A percentile compares a stretch with the other conserved stretches of the same genome.
Conservation (phyloP, 331 rosid species). For the Malus hybrid region DNA sequence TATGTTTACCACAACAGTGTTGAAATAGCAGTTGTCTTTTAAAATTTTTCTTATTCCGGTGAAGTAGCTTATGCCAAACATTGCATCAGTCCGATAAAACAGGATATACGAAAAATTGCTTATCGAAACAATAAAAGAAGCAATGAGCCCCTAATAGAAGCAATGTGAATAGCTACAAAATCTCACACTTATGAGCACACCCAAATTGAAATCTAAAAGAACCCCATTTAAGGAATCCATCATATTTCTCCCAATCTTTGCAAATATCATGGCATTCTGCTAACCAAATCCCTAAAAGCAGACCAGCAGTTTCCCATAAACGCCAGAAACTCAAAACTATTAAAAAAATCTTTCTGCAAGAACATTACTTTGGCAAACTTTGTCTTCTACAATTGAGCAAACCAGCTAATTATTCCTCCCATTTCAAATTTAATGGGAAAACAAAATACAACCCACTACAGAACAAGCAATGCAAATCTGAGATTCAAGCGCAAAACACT, state of each 20-base stretch:
- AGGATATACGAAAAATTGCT: not conserved
- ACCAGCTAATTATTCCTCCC: not conserved
- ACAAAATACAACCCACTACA: slow-evolving; percentile 20
- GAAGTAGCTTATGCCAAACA: not conserved
- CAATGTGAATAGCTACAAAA: slow-evolving; percentile 11
- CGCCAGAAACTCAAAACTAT: not conserved
- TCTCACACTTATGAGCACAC: slow-evolving; percentile 18
- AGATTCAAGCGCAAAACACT: slow-evolving; percentile 41
- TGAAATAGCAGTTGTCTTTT: not conserved
- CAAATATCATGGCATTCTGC: slow-evolving; percentile 11
- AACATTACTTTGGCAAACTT: slow-evolving; percentile 6
- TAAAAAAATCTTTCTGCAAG: slow-evolving; percentile 7
- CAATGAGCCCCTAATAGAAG: slow-evolving; percentile 24
- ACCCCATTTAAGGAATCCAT: slow-evolving; percentile 34
- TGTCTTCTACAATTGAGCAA: not conserved
- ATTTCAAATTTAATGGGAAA: slow-evolving; percentile 12
- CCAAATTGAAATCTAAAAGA: slow-evolving; percentile 34
- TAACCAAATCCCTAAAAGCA: slow-evolving; percentile 2
- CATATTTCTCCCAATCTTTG: slow-evolving; percentile 12
- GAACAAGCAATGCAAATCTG: slow-evolving; percentile 31
- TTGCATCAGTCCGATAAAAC: not conserved
- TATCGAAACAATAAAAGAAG: not conserved
- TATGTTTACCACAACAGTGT: not conserved
- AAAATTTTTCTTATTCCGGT: no score
- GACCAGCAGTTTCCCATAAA: no score